phyloP scores from a whole-genome alignment of 2,329 filamentous ascomycete species.

The Cladosporium velox region DNA sequence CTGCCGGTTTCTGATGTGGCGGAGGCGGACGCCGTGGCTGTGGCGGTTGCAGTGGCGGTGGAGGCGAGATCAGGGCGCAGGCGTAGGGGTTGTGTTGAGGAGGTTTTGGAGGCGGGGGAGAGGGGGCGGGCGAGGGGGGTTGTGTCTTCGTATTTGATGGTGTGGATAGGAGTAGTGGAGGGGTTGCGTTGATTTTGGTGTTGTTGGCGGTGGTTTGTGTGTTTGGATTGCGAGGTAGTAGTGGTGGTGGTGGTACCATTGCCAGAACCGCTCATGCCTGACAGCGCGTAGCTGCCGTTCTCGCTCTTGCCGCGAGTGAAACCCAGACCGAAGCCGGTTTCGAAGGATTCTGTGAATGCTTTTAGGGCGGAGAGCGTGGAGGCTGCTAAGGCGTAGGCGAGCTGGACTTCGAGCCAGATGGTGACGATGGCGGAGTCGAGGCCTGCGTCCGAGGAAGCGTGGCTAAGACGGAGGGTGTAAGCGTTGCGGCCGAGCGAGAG shows the following conservation, averaged over 20 bases:
- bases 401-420: slow-evolving; percentile 42
- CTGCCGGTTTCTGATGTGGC: slow-evolving; percentile 2
- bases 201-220: background rate
- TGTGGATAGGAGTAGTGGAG: background rate
- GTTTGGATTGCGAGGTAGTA: background rate
- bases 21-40: slow-evolving; percentile 4
- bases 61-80: slow-evolving; percentile 12
- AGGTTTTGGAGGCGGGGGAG: background rate
- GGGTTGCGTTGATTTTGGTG: background rate
- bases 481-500: slow-evolving; percentile 40
- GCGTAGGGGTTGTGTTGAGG: slow-evolving; percentile 1
- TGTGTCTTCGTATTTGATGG: slow-evolving; percentile 26
- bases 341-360: slow-evolving; percentile 45
- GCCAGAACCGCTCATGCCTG: slow-evolving; percentile 17
- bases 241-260: background rate
- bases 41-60: background rate
- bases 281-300: slow-evolving; percentile 31
- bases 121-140: slow-evolving; percentile 1
- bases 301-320: slow-evolving; percentile 35
- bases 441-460: slow-evolving; percentile 34
- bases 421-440: slow-evolving; percentile 37
- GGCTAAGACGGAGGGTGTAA: slow-evolving; percentile 35
- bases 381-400: slow-evolving; percentile 45
- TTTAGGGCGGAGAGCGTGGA: slow-evolving; percentile 47
- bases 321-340: slow-evolving; percentile 42